Base-by-base conservation (phyloP, 345 rosid genomes). In the Salix viminalis region DNA sequence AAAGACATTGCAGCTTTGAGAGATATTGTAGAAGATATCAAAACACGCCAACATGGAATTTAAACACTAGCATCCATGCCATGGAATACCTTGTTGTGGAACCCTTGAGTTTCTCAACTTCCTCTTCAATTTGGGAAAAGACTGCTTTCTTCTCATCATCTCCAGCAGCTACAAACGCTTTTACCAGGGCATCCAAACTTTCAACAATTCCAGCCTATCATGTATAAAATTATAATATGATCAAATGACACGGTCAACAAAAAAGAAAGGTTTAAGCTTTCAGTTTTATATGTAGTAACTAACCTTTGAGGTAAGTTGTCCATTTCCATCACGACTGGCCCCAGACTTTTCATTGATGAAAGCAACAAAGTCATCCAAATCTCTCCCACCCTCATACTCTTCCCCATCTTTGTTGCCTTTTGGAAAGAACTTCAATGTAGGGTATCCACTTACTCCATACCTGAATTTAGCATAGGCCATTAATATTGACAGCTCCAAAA, bases 361-460 rank as follows among this genome's bases (percentile, higher is more conserved):
- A 82, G 54, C 83, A 28, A 94, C 98, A 78, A 96, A 94, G 84
- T 92, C 97, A 39, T 90, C 98, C 56, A 96, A 75, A 78, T 92
- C 97, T 84, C 98, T 87, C 52, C 97, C 97, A 16, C 95, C 98
- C 4, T 89, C 97, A 67, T 94, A 96, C 15, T 93, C 97, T 79
- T 92, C 95, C 67, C 99, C 99, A 44, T 86, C 98, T 89, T 92
- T 94, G 88, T 94, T 94, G 84, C 88, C 84, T 80, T 88, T 91
- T 12, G 99, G 97, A 77, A 96, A 96, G 83, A 92, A 94, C 75
- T 92, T 96, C 79, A 96, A 68, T 32, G 97, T 94, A 73, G 99
- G 99, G 87, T 34, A 94, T 66, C 97, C 99, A 77, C 95, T 94
- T 56, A 94, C 92, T 79, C 93, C 99, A 70, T 83, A 91, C 88